These are phyloP conservation scores for Bassia scoparia DNA, from an alignment of 148 eudicot species.

Conservation along the genomic window DNA sequence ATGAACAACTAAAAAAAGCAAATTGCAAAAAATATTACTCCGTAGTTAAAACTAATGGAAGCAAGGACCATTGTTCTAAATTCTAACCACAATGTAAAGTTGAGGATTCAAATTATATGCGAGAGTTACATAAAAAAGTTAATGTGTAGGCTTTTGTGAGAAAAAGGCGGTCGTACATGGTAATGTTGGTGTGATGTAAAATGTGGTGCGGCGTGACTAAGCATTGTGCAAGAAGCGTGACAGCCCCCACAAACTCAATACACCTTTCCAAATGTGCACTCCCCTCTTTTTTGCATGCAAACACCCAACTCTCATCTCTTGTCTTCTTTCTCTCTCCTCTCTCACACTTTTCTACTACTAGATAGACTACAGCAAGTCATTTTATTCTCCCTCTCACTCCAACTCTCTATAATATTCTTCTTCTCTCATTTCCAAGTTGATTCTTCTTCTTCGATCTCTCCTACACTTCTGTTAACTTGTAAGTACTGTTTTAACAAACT, in stretches of 20 bases:
- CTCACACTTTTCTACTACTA: neutral
- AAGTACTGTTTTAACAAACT: neutral
- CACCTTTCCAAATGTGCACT: conserved; percentile 25
- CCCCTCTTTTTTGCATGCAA: conserved; percentile 18
- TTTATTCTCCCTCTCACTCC: neutral
- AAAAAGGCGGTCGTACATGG: no score
- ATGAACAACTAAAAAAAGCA: no score
- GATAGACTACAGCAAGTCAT: no score
- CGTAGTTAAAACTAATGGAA: no score
- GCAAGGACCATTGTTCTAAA: no score
- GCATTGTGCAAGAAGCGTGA: neutral
- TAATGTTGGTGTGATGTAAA: no score
- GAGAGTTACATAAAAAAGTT: no score
- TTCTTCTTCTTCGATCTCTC: neutral
- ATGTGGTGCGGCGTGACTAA: conserved; percentile 20
- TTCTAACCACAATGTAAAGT: no score
- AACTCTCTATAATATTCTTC: neutral
- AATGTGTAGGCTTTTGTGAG: no score
- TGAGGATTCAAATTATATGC: no score
- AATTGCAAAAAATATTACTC: no score
- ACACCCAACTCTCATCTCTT: neutral
- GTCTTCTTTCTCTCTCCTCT: conserved; percentile 1
- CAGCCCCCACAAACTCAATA: conserved; percentile 6
- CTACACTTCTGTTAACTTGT: neutral
- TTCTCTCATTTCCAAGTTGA: conserved; percentile 26